These are phyloP conservation scores for Metschnikowia similis DNA, from an alignment of 805 yeast genomes.

Conservation along the genomic window DNA sequence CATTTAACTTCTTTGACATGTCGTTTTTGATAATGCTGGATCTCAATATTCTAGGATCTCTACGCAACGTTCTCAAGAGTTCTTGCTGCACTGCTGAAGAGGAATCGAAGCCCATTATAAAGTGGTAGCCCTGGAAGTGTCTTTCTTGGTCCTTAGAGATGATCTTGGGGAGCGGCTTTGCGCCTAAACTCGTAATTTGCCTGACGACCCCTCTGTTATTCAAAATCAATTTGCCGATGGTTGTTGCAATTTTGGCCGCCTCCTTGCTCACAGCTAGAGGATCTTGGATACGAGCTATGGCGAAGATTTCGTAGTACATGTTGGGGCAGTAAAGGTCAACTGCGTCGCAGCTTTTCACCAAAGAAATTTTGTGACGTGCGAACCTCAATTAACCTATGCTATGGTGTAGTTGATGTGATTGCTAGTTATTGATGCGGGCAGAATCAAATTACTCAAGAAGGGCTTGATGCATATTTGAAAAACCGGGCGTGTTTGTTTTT, in stretches of 20 bases:
- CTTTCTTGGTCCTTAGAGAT: constrained; percentile 81
- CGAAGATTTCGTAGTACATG: constrained; percentile 88
- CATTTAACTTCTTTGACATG: constrained; percentile 47
- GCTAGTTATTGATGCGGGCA: too few species aligned
- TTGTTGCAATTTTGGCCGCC: constrained; percentile 44
- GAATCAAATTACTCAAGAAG: too few species aligned
- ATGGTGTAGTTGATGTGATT: too few species aligned
- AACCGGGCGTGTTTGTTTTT: too few species aligned
- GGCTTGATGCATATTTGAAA: too few species aligned
- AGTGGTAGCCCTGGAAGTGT: constrained; percentile 88
- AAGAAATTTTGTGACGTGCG: constrained; percentile 12
- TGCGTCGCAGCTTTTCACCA: background rate
- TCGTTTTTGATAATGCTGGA: constrained; percentile 66
- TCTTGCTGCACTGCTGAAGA: constrained; percentile 84
- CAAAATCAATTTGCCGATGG: constrained; percentile 78
- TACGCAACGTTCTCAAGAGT: constrained; percentile 69
- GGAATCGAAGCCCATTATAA: constrained; percentile 80
- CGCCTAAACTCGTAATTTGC: constrained; percentile 74
- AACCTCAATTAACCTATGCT: background rate
- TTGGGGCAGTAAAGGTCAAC: background rate
- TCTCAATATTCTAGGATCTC: constrained; percentile 89
- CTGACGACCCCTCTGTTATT: constrained; percentile 94
- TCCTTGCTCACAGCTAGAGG: constrained; percentile 38
- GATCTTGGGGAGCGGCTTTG: constrained; percentile 72
- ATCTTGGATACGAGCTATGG: constrained; percentile 77